Base-by-base conservation (phyloP, 2,329 filamentous ascomycete species). In the Trichoderma aggressivum region DNA sequence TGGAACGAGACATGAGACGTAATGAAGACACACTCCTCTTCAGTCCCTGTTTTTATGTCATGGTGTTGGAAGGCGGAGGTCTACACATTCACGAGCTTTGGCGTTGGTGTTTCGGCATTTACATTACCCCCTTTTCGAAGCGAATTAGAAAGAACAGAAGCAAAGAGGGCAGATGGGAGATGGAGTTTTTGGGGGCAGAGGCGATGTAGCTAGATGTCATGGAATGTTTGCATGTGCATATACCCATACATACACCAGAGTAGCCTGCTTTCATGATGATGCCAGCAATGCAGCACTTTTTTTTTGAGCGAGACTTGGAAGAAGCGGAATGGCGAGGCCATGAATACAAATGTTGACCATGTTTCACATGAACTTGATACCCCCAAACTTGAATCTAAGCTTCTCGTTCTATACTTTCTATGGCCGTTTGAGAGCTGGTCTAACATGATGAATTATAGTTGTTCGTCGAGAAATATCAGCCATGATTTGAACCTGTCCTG, bases 91-190 rank as follows among this genome's bases (percentile, higher is more conserved):
- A 53, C 21, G 47, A 24, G 47, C 64, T 66, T 60, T 59, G 70
- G 56, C 64, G 64, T 69, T 68, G 63, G 70, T 56, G 58, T 71
- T 71, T 39, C 10, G n/a, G 66, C 39, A 69, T 69, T 34, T 68
- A 43, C n/a, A 69, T 53, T 12, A n/a, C 24, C 59, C 21, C 21
- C 14, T 1, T 3, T 50, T 50, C 24, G 47, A 32, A 59, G 56
- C 56, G n/a, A 59, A 32, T 21, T 32, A 34, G 30, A 70, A 16
- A 34, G 28, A 64, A 6, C n/a, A 26, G n/a, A 12, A 12, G 26
- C 14, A 26, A 18, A 14, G 5, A 59, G 10, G 12, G 11, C 11
- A 11, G 30, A 21, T 16, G 39, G 2, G n/a, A 26, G n/a, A 7
- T 36, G 14, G 26, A 60, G 21, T 14, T 8, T 1, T 8, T 1